Evolutionary conservation across 1,139 yeast genomes (phyloP).

Genomic region (Eremothecium cymbalariae): DNA sequence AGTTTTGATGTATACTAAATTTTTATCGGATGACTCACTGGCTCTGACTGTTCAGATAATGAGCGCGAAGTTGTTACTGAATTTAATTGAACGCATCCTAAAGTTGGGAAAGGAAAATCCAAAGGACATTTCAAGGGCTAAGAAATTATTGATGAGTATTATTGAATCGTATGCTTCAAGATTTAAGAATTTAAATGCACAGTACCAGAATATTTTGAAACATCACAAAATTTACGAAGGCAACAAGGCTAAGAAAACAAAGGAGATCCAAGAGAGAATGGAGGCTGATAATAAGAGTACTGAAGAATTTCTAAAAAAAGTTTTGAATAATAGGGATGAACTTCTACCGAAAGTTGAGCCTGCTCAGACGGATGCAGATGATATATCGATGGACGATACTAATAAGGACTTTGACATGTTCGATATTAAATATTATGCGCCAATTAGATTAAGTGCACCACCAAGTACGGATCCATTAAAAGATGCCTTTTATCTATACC

Average conservation of each 20-base stretch:
- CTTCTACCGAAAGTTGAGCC: conserved; percentile 2
- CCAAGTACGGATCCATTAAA: conserved; percentile 59
- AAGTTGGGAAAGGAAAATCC: conserved; percentile 56
- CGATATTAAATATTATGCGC: conserved; percentile 41
- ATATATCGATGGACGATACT: conserved; percentile 27
- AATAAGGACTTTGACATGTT: conserved; percentile 36
- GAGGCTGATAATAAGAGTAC: conserved; percentile 23
- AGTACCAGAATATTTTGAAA: conserved; percentile 57
- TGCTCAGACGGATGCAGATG: conserved; percentile 19
- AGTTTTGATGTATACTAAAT: conserved; percentile 71
- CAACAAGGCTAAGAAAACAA: conserved; percentile 26
- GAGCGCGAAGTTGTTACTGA: conserved; percentile 87
- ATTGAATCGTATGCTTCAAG: conserved; percentile 84
- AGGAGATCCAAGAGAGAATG: conserved; percentile 17
- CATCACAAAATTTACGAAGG: conserved; percentile 51
- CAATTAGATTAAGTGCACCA: conserved; percentile 40
- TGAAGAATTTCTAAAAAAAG: conserved; percentile 22
- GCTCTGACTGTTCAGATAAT: conserved; percentile 91
- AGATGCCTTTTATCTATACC: conserved; percentile 81
- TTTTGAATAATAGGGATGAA: conserved; percentile 12
- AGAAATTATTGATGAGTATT: conserved; percentile 67
- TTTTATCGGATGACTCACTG: conserved; percentile 72
- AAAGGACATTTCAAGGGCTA: conserved; percentile 66
- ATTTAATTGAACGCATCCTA: conserved; percentile 81
- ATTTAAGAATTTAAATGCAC: conserved; percentile 65